Conservation (phyloP, 106 monocot species). For the Platanthera guangdongensis region DNA sequence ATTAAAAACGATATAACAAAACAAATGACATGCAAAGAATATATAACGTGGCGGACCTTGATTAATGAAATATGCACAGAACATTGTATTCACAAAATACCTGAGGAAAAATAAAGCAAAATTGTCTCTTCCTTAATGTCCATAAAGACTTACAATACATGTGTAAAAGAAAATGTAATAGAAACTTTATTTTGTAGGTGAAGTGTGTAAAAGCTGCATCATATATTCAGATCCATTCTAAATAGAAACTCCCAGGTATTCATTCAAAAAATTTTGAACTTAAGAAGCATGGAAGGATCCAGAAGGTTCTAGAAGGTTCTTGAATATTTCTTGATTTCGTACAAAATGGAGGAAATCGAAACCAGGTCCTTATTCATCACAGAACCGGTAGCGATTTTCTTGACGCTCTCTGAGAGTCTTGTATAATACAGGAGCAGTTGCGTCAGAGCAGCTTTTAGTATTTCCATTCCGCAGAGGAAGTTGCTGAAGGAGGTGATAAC, state of each 20-base stretch:
- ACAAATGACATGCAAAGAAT: too few relatives aligned
- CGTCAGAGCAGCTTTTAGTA: conserved; percentile 80
- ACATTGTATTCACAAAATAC: too few relatives aligned
- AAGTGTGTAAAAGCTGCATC: not conserved
- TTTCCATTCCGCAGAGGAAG: conserved; percentile 95
- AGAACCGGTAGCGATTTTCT: conserved; percentile 68
- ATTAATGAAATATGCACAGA: too few relatives aligned
- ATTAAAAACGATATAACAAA: too few relatives aligned
- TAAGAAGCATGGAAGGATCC: not conserved
- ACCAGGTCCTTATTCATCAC: conserved; percentile 90
- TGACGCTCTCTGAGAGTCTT: conserved; percentile 68
- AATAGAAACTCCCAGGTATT: not conserved
- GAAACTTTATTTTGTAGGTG: not conserved
- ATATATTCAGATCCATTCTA: not conserved
- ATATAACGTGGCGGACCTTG: too few relatives aligned
- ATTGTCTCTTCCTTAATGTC: too few relatives aligned
- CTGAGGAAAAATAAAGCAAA: too few relatives aligned
- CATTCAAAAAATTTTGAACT: not conserved
- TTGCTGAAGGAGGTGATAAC: conserved; percentile 99
- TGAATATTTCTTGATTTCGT: conserved; percentile 93
- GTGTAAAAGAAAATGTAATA: too few relatives aligned
- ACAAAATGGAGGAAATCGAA: conserved; percentile 88
- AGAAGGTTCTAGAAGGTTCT: conserved; percentile 56
- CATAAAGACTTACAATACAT: too few relatives aligned
- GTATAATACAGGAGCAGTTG: conserved; percentile 89